Conservation (phyloP, 164 flowering plant genomes). For the Stephania japonica region DNA sequence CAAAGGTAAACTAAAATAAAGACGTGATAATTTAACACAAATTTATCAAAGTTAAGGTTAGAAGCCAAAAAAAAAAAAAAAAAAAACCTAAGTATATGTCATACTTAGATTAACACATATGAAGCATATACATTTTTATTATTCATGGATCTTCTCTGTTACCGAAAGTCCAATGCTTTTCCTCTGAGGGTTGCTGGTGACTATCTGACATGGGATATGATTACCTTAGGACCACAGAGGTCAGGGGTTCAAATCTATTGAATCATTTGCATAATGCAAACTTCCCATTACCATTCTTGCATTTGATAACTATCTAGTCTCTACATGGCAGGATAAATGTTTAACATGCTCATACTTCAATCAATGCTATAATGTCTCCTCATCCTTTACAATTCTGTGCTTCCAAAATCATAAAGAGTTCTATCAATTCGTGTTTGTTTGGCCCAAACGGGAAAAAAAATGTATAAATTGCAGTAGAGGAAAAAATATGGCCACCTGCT, state of each 20-base stretch:
- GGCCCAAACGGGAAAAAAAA: not conserved
- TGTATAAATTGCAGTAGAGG: not conserved
- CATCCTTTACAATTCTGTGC: not conserved
- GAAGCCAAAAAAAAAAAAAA: not conserved
- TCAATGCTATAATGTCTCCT: not conserved
- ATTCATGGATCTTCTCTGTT: not conserved
- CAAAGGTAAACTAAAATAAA: not conserved
- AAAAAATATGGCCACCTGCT: slow-evolving; percentile 48
- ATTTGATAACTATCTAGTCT: not conserved
- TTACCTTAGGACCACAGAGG: not conserved
- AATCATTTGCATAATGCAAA: not conserved
- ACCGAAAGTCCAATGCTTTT: not conserved
- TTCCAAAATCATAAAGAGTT: not conserved
- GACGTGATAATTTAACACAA: not conserved
- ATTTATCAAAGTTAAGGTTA: not conserved
- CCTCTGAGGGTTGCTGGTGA: not conserved
- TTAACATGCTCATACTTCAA: too few species aligned
- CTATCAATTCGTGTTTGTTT: not conserved
- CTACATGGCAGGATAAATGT: not conserved
- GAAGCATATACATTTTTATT: not conserved
- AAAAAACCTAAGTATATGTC: not conserved
- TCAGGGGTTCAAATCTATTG: not conserved
- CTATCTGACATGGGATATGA: not conserved
- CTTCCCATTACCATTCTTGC: not conserved
- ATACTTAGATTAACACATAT: not conserved